Conservation (phyloP, 306 rosid species). For the Hippophae gyantsensis region DNA sequence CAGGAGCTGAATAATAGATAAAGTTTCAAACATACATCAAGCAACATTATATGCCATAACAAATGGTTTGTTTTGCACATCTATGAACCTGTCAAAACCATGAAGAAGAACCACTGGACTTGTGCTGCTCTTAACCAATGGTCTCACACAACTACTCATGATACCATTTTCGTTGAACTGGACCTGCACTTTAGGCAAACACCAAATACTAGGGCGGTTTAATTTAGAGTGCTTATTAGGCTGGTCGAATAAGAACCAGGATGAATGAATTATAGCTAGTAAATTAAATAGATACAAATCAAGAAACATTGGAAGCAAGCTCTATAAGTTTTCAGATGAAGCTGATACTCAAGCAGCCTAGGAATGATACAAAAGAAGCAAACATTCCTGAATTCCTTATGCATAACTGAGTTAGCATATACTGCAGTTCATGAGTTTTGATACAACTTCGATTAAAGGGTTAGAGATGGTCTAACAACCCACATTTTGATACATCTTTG, state of each 20-base stretch:
- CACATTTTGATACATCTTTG: no score
- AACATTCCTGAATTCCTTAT: neutral
- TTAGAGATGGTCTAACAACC: no score
- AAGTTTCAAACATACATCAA: conserved; percentile 24
- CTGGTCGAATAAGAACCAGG: neutral
- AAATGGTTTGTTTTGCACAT: conserved; percentile 6
- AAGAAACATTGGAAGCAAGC: neutral
- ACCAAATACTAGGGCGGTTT: neutral
- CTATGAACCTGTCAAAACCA: conserved; percentile 76
- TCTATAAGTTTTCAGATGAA: neutral
- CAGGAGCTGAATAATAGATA: conserved; percentile 71
- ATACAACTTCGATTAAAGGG: no score
- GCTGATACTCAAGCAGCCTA: neutral
- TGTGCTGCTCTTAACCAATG: conserved; percentile 41
- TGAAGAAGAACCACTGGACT: conserved; percentile 84
- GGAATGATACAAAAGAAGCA: neutral
- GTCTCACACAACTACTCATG: conserved; percentile 85
- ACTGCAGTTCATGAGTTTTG: neutral
- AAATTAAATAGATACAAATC: neutral
- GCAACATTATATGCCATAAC: conserved; percentile 1
- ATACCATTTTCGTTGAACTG: conserved; percentile 44
- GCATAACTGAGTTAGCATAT: neutral
- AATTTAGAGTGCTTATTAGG: neutral
- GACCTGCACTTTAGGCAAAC: conserved; percentile 36
- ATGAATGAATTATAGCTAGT: neutral